These are phyloP conservation scores for Arxiozyma slooffiae DNA, from an alignment of 1,139 yeast genomes.

Conservation along the genomic window DNA sequence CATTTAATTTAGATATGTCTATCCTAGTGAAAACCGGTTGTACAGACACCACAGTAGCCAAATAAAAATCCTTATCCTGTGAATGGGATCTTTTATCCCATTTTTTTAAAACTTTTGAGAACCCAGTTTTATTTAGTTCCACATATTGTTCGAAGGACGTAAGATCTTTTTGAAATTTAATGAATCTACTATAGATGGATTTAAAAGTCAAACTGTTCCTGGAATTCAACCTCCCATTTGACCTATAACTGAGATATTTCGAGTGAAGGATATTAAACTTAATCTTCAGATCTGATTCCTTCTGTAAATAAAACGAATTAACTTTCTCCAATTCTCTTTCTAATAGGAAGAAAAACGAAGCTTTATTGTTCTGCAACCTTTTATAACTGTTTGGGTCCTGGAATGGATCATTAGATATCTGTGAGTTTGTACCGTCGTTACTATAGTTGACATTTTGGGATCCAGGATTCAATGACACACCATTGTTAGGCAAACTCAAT, in stretches of 20 bases:
- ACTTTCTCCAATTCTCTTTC: constrained; percentile 94
- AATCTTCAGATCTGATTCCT: constrained; percentile 75
- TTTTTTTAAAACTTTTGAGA: constrained; percentile 86
- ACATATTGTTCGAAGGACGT: constrained; percentile 85
- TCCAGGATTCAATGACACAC: background rate
- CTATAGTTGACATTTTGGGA: too few species aligned
- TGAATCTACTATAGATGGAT: constrained; percentile 75
- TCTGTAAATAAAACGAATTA: constrained; percentile 77
- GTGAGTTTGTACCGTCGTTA: background rate
- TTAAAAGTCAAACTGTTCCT: constrained; percentile 51
- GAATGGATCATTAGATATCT: constrained; percentile 3
- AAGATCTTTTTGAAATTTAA: constrained; percentile 79
- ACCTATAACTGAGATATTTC: constrained; percentile 53
- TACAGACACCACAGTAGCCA: constrained; percentile 86
- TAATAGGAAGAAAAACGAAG: constrained; percentile 82
- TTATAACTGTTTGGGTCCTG: constrained; percentile 35
- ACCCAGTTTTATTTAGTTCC: constrained; percentile 89
- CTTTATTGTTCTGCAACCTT: constrained; percentile 77
- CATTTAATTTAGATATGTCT: constrained; percentile 77
- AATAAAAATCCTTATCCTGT: constrained; percentile 83
- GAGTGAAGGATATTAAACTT: constrained; percentile 66
- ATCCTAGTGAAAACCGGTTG: constrained; percentile 94
- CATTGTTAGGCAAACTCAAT: constrained; percentile 39
- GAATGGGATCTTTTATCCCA: constrained; percentile 97
- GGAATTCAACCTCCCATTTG: constrained; percentile 38